Evolutionary conservation across 805 yeast genomes (phyloP), one percentile per base, ranked within the genome.

Genomic region (Schwanniomyces occidentalis): DNA sequence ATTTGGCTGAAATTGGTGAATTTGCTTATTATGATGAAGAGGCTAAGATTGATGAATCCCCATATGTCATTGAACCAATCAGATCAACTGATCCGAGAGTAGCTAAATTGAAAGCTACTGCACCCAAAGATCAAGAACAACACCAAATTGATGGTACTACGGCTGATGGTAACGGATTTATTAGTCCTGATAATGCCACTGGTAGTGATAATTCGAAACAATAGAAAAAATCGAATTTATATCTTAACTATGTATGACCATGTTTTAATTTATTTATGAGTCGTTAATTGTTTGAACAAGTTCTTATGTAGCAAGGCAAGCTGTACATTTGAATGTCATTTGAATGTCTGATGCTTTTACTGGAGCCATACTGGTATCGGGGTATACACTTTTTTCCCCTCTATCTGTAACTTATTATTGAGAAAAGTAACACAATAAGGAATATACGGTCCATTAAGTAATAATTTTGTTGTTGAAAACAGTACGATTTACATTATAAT

Each of bases 1-100:
- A 91, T 64, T 74, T 82, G 44, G 80, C 88, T 14, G 89, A 90
- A 70, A 87, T 89, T 54, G 96, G 96, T 49, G 98, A 90, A 63
- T 80, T 78, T 58, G 85, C 95, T 40, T 85, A 75, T 58, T 66
- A 68, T 46, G 87, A 81, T 46, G 75, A 73, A 37, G 73, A 52
- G 10, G 39, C 32, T 10, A 49, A 42, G 17, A 20, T 27, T 21
- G 42, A 41, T 34, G 37, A 45, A 4, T 41, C 73, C 47, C 64
- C 73, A 7, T 85, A 73, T 63, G 79, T 84, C 38, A 80, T 89
- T 47, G 89, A 85, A 67, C 93, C 95, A 45, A 71, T 82, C 41
- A 79, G 91, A 69, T 80, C 88, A 3, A 63, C 65, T 34, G 71
- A 63, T 28, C 67, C 72, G 5, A 57, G 63, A 35, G 34, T 64